Base-by-base conservation (phyloP, 2,329 filamentous ascomycete genomes). In the Catunica adiposa region DNA sequence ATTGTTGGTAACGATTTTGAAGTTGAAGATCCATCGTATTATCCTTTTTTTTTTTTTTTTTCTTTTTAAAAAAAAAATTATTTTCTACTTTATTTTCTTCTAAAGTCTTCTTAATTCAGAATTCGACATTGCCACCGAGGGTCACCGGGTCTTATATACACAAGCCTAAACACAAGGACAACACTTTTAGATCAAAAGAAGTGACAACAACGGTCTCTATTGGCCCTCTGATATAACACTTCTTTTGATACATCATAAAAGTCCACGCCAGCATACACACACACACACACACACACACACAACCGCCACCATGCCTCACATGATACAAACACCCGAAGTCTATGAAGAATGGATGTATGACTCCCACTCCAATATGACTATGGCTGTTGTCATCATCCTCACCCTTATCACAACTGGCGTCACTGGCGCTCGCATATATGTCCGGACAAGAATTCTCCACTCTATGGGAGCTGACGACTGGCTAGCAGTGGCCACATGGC, bases 401-500 rank as follows among this genome's bases (percentile, higher is more conserved):
- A 59, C 59, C 20, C 26, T 61, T 1, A 55, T 63, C 1, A 61
- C 64, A 6, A 59, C 60, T 4, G n/a, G 62, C 1, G 53, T 63
- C 17, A 64, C 66, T 20, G 29, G 56, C 4, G 59, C 66, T 14
- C 60, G 65, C 9, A 51, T 67, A 1, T 66, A 66, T 58, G 66
- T 65, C 14, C 61, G 65, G 3, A 59, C 57, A 20, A 40, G 40
- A 20, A 56, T 66, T 14, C 62, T 66, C 15, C 56, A 60, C 6
- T 56, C 58, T 1, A 59, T 61, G 7, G 64, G 65, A 2, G 25
- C 58, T 5, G 64, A 67, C 55, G 65, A 67, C 54, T 60, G 60
- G 44, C 59, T 62, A 8, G 65, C 66, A 52, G 58, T 58, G 4
- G 55, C 59, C 20, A 64, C 65, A 1, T 60, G 62, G 52, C 60